Conservation (phyloP, 2,329 filamentous ascomycete species). For the Pseudovirgaria hyperparasitica region DNA sequence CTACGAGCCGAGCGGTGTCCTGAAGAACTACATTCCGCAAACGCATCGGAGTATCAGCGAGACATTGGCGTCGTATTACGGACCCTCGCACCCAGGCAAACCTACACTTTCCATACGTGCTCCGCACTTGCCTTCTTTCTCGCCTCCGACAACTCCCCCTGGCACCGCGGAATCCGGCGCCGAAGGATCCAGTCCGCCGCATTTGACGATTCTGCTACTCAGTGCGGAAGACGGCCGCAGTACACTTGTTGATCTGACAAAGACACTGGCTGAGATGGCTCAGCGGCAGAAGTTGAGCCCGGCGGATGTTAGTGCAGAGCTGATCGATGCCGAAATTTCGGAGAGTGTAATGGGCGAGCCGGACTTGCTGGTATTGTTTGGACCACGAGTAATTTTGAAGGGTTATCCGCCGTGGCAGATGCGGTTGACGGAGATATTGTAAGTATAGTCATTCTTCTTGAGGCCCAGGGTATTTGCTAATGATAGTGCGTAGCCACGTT, state of each 20-base stretch:
- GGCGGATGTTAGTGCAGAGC: slow-evolving; percentile 68
- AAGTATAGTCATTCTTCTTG: slow-evolving; percentile 21
- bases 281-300: slow-evolving; percentile 74
- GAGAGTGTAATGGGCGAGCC: slow-evolving; percentile 75
- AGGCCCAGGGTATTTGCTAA: background rate
- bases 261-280: slow-evolving; percentile 88
- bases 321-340: slow-evolving; percentile 79
- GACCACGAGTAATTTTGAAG: slow-evolving; percentile 67
- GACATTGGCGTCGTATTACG: slow-evolving; percentile 82
- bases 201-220: slow-evolving; percentile 60
- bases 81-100: slow-evolving; percentile 47
- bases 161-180: slow-evolving; percentile 26
- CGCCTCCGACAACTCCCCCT: slow-evolving; percentile 28
- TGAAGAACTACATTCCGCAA: slow-evolving; percentile 82
- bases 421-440: slow-evolving; percentile 85
- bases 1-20: slow-evolving; percentile 84
- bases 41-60: slow-evolving; percentile 67
- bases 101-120: slow-evolving; percentile 59
- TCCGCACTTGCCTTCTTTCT: slow-evolving; percentile 54
- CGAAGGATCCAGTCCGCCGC: slow-evolving; percentile 17
- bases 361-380: slow-evolving; percentile 78
- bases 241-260: slow-evolving; percentile 88
- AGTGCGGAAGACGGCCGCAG: slow-evolving; percentile 82
- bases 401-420: slow-evolving; percentile 97
- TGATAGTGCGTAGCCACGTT: slow-evolving; percentile 25